These are phyloP conservation scores for Trametes sanguinea DNA, from an alignment of 768 basidiomycete species.

Conservation along the genomic window DNA sequence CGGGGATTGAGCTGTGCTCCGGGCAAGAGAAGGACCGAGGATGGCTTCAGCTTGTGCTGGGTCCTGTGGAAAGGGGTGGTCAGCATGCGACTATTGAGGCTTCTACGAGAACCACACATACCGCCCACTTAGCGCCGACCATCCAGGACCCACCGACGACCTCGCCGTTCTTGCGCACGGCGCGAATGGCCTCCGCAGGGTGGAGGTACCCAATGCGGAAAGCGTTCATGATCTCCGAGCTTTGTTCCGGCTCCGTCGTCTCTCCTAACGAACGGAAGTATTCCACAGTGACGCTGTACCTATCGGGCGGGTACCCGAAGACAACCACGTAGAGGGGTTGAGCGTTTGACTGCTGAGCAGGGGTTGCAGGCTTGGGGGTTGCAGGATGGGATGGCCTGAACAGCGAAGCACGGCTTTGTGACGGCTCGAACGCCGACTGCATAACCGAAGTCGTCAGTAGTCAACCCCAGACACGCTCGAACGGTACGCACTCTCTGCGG, in stretches of 20 bases:
- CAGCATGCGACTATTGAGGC: background rate
- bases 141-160: constrained; percentile 74
- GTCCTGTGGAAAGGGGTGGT: constrained; percentile 53
- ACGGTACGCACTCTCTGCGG: constrained; percentile 43
- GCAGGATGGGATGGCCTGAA: constrained; percentile 27
- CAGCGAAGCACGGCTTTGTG: constrained; percentile 38
- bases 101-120: constrained; percentile 40
- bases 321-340: constrained; percentile 69
- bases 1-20: constrained; percentile 23
- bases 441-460: background rate
- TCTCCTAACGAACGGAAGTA: constrained; percentile 77
- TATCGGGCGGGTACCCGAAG: constrained; percentile 87
- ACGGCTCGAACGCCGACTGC: constrained; percentile 45
- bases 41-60: constrained; percentile 56
- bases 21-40: constrained; percentile 40
- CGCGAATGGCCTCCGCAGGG: constrained; percentile 72
- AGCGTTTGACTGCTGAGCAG: constrained; percentile 28
- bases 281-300: constrained; percentile 68
- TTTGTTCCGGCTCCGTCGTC: constrained; percentile 66
- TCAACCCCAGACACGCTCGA: background rate
- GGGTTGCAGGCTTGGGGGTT: constrained; percentile 25
- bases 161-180: constrained; percentile 83
- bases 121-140: constrained; percentile 87
- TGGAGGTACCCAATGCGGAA: constrained; percentile 78
- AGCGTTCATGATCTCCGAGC: constrained; percentile 74